Evolutionary conservation across 2,329 filamentous ascomycete species (phyloP).

Genomic region (Cladosporium sp.): DNA sequence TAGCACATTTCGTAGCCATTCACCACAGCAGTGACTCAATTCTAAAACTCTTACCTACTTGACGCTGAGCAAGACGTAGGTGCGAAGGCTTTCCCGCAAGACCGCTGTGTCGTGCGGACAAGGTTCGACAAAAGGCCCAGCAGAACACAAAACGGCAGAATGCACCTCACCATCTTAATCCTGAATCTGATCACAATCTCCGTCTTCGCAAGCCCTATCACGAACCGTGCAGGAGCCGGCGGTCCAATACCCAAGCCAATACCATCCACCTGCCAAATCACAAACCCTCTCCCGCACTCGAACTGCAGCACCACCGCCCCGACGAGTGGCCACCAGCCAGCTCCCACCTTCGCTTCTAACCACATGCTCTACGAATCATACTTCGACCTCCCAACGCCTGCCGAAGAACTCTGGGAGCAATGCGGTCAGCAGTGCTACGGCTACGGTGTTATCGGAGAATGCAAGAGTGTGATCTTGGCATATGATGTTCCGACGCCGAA

Average conservation of each 20-base stretch:
- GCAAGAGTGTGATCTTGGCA: conserved; percentile 40
- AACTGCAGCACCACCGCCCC: conserved; percentile 2
- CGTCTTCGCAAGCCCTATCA: not conserved
- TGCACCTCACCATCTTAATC: not conserved
- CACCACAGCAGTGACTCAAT: no score
- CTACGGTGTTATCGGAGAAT: conserved; percentile 35
- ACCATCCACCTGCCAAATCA: conserved; percentile 39
- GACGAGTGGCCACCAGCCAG: conserved; percentile 31
- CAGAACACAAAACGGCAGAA: not conserved
- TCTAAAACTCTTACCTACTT: no score
- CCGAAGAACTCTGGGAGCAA: conserved; percentile 29
- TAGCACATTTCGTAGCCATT: no score
- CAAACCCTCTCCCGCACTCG: conserved; percentile 31
- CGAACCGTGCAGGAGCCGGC: conserved; percentile 30
- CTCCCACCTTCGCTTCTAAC: conserved; percentile 27
- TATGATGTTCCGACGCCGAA: conserved; percentile 39
- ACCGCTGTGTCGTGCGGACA: no score
- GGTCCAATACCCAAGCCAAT: conserved; percentile 38
- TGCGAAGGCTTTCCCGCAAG: no score
- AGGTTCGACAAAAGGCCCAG: no score
- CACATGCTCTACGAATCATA: conserved; percentile 39
- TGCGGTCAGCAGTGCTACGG: conserved; percentile 46
- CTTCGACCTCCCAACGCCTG: conserved; percentile 23
- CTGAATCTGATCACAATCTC: not conserved
- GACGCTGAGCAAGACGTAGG: no score